These are phyloP conservation scores for Smittium culicis DNA, from an alignment of 371 early-diverging fungal species.

Conservation along the genomic window DNA sequence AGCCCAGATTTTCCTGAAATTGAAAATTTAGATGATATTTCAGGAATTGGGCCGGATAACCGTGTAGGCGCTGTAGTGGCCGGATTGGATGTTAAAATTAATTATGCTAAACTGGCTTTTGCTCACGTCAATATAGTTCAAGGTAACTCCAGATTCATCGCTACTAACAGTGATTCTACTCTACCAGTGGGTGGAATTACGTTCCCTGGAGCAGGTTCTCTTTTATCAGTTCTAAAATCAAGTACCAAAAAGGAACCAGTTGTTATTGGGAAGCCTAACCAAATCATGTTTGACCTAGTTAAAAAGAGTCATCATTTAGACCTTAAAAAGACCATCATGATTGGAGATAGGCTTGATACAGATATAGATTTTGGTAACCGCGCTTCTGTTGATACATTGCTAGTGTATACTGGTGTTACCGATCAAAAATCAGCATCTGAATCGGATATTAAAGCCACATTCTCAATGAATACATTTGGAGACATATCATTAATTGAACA, in stretches of 20 bases:
- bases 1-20: slow-evolving; percentile 3
- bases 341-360: slow-evolving; percentile 92
- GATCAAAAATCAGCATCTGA: background rate
- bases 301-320: slow-evolving; percentile 63
- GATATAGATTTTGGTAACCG: slow-evolving; percentile 87
- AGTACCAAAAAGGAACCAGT: slow-evolving; percentile 59
- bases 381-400: slow-evolving; percentile 73
- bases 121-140: slow-evolving; percentile 66
- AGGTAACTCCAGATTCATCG: slow-evolving; percentile 62
- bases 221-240: slow-evolving; percentile 54
- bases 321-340: slow-evolving; percentile 75
- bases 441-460: background rate
- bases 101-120: slow-evolving; percentile 77
- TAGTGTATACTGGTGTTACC: slow-evolving; percentile 72
- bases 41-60: slow-evolving; percentile 26
- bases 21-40: background rate
- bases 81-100: slow-evolving; percentile 77
- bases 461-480: background rate
- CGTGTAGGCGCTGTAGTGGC: slow-evolving; percentile 64
- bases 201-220: slow-evolving; percentile 77
- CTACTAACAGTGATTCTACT: slow-evolving; percentile 87
- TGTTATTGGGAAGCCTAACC: slow-evolving; percentile 85
- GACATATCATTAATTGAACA: background rate
- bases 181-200: slow-evolving; percentile 62
- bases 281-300: slow-evolving; percentile 84